Base-by-base conservation (phyloP, 2,329 filamentous ascomycete genomes). In the Alternaria metachromatica region DNA sequence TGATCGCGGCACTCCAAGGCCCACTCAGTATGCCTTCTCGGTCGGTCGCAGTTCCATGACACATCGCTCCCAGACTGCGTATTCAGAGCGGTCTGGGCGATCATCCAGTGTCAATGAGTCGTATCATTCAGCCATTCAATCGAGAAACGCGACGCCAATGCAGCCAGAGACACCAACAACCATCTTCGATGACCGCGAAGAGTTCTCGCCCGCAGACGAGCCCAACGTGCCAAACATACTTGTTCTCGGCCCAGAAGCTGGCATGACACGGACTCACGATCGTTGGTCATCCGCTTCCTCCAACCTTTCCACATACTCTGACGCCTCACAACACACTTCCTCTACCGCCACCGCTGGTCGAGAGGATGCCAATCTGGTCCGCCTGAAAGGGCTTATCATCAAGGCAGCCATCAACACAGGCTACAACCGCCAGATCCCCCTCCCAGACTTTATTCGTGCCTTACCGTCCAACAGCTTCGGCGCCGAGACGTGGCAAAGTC, bases 121-220 rank as follows among this genome's bases (percentile, higher is more conserved):
- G 12, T 83, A 83, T 56, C 82, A 84, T 68, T 81, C 81, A 30
- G 82, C 82, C 13, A 74, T 80, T 23, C 79, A 78, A 3, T 74
- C 82, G 83, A 68, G 75, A 23, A 71, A 69, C 50, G 69, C 74
- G 37, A 65, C 69, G 1, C 64, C 72, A 9, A 69, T 67, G 62
- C 58, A 86, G 84, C 94, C 94, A 1, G 95, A 98, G 81, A 98
- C 94, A 0, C 94, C 94, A 0, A 95, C 95, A 1, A 98, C 94
- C 5, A 94, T 97, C 70, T 97, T 97, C 72, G 95, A 97, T 78
- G 94, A 98, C 76, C 93, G 91, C 0, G 82, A 83, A 12, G 80
- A 92, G 5, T 88, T 93, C 46, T 96, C 94, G 0, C 92, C 95
- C 60, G 72, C 78, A 12, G 92, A 92, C 68, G 88, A 90, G 48